These are phyloP conservation scores for Botrytis paeoniae DNA, from an alignment of 2,329 filamentous ascomycete species.

Conservation along the genomic window DNA sequence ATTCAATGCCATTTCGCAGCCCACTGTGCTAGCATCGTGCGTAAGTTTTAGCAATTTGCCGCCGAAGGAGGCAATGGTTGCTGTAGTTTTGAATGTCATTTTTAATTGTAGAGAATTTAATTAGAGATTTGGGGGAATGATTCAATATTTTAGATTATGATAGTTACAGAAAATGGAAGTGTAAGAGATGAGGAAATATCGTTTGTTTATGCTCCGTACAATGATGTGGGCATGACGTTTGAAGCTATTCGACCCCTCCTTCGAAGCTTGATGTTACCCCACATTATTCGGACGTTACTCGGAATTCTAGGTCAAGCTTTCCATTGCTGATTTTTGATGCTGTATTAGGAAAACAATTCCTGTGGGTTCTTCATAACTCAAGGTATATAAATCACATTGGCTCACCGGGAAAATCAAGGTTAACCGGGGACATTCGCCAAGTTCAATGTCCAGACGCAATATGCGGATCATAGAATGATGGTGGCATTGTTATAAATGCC, in stretches of 20 bases:
- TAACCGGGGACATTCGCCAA: not conserved
- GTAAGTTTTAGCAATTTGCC: conserved; percentile 93
- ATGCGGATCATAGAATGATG: not conserved
- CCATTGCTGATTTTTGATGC: not conserved
- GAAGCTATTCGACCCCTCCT: conserved; percentile 31
- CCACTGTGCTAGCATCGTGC: conserved; percentile 74
- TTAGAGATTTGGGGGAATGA: not conserved
- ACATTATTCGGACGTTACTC: conserved; percentile 19
- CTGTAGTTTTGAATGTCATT: conserved; percentile 87
- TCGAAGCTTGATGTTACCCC: conserved; percentile 15
- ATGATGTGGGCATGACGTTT: conserved; percentile 29
- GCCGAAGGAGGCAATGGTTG: conserved; percentile 86
- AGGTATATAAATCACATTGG: not conserved
- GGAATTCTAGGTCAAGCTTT: conserved; percentile 1
- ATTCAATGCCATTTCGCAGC: conserved; percentile 89
- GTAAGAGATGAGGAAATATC: not conserved
- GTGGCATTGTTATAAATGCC: conserved; percentile 2
- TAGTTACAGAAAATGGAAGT: not conserved
- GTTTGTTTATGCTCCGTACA: conserved; percentile 10
- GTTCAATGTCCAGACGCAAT: not conserved
- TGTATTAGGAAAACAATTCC: conserved; percentile 14
- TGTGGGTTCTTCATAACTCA: not conserved
- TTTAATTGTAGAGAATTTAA: conserved; percentile 26
- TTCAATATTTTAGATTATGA: not conserved
- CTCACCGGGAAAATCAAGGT: not conserved